A percentile compares a stretch with the other conserved stretches of the same genome.
phyloP scores from a whole-genome alignment of 2,329 filamentous ascomycete genomes.

The Trichoderma sp. region DNA sequence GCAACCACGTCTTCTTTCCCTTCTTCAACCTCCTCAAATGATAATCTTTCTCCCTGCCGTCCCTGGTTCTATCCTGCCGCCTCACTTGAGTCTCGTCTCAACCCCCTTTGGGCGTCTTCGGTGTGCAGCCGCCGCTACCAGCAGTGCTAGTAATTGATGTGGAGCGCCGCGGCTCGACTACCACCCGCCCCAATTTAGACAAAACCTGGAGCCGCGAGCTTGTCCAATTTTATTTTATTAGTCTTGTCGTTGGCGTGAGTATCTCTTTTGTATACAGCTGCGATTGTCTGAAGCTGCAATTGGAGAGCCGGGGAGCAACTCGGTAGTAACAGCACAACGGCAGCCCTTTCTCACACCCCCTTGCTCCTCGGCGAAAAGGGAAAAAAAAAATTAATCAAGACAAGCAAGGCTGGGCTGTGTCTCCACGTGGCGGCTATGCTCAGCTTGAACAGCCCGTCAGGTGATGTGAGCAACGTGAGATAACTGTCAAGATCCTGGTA shows the following conservation, averaged over 20 bases:
- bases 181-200: constrained; percentile 17
- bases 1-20: not conserved
- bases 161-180: constrained; percentile 1
- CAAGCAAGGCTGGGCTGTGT: not conserved
- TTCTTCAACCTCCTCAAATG: not conserved
- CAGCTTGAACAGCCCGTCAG: constrained; percentile 4
- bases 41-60: not conserved
- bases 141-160: not conserved
- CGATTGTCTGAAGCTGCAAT: not conserved
- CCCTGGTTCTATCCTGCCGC: not conserved
- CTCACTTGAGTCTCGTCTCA: not conserved
- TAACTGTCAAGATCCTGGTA: not conserved
- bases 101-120: not conserved
- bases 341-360: not conserved
- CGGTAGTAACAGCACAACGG: too few relatives aligned
- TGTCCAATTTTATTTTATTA: not conserved
- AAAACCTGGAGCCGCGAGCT: constrained; percentile 14
- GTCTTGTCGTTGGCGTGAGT: not conserved
- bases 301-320: too few relatives aligned
- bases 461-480: constrained; percentile 13
- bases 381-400: not conserved
- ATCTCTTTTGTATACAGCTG: not conserved
- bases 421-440: constrained; percentile 21
- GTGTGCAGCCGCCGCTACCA: not conserved
- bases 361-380: not conserved